These are phyloP conservation scores for Bocquillonia castaneifolia DNA, from an alignment of 441 rosid species.

Conservation along the genomic window DNA sequence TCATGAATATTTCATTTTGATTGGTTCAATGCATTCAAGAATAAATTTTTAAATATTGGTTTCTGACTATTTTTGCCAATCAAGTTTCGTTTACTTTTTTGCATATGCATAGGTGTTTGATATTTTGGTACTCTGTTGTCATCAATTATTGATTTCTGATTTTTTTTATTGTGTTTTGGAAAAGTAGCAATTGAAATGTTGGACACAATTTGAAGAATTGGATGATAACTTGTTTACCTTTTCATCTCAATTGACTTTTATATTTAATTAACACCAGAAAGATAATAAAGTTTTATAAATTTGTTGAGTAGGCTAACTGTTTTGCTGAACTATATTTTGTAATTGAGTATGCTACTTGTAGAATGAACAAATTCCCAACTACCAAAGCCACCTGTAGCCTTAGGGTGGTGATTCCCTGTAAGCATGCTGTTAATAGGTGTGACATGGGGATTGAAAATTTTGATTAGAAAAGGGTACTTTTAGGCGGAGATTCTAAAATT, in stretches of 20 bases:
- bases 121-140: neutral
- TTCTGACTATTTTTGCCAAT: neutral
- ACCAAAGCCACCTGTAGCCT: neutral
- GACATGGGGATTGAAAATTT: neutral
- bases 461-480: neutral
- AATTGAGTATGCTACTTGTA: neutral
- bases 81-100: neutral
- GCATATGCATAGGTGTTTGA: neutral
- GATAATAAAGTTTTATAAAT: neutral
- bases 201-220: neutral
- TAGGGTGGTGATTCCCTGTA: neutral
- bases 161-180: neutral
- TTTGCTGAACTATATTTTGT: neutral
- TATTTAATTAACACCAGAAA: neutral
- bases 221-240: neutral
- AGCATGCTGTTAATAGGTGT: neutral
- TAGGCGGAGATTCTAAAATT: neutral
- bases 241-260: neutral
- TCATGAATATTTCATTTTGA: neutral
- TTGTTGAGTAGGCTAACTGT: neutral
- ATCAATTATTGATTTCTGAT: neutral
- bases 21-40: neutral
- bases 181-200: neutral
- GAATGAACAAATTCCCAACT: neutral
- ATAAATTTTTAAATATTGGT: neutral